A percentile compares a stretch with the other conserved stretches of the same genome.
Evolutionary conservation across 176 grass and related monocot genomes (phyloP).

Genomic region (Miscanthus lutarioriparius): DNA sequence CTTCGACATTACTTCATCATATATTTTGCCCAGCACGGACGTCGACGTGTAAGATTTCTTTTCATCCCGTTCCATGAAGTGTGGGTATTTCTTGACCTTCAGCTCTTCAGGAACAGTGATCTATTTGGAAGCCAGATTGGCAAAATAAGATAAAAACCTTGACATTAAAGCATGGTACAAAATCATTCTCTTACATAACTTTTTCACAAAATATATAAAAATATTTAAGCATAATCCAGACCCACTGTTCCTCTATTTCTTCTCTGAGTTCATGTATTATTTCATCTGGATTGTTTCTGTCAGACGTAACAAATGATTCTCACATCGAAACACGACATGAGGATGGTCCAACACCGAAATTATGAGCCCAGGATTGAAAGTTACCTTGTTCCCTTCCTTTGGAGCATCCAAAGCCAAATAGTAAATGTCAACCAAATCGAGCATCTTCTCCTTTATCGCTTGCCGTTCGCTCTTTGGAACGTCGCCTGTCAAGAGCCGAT

Average conservation of each 20-base stretch:
- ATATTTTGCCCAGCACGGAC: conserved; percentile 62
- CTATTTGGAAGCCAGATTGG: conserved; percentile 32
- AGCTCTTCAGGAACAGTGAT: conserved; percentile 45
- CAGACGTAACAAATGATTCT: not conserved
- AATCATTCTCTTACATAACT: not conserved
- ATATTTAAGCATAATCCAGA: not conserved
- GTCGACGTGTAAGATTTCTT: conserved; percentile 34
- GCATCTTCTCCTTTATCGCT: conserved; percentile 40
- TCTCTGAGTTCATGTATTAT: not conserved
- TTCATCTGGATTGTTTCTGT: not conserved
- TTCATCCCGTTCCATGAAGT: conserved; percentile 51
- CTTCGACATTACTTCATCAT: conserved; percentile 41
- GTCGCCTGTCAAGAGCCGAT: conserved; percentile 50
- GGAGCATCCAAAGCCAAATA: conserved; percentile 72
- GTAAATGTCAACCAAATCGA: conserved; percentile 67
- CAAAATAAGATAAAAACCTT: not conserved
- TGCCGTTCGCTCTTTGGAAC: conserved; percentile 38
- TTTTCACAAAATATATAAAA: conserved; percentile 6
- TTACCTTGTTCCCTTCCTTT: conserved; percentile 63
- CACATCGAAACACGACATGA: not conserved
- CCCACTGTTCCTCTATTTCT: not conserved
- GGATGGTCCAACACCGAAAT: not conserved
- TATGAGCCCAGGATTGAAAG: not conserved
- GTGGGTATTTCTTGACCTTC: conserved; percentile 52
- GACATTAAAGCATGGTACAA: not conserved